A percentile compares a stretch with the other conserved stretches of the same genome.
phyloP scores from a whole-genome alignment of 306 rosid species.

The Carpinus viminea region DNA sequence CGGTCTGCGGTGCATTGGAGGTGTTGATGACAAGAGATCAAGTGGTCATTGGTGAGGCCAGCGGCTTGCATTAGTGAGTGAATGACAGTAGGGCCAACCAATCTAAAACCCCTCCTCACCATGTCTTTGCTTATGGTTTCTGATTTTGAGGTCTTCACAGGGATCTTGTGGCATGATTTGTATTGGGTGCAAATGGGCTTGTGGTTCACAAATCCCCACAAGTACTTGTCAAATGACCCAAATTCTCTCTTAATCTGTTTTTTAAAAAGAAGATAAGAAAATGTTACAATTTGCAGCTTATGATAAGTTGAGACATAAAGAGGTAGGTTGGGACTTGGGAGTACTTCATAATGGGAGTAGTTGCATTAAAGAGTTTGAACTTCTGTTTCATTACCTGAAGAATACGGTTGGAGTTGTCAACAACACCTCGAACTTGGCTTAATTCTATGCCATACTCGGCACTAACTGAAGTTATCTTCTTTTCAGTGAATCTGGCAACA shows the following conservation, averaged over 20 bases:
- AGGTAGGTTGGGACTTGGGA: not conserved
- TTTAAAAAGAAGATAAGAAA: not conserved
- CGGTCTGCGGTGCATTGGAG: conserved; percentile 61
- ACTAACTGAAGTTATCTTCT: conserved; percentile 72
- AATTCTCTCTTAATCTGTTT: conserved; percentile 72
- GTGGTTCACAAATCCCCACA: conserved; percentile 90
- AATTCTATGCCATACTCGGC: conserved; percentile 71
- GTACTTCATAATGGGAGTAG: not conserved
- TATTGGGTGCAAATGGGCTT: conserved; percentile 79
- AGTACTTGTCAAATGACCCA: conserved; percentile 81
- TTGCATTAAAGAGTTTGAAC: not conserved
- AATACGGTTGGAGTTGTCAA: conserved; percentile 85
- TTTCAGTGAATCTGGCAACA: conserved; percentile 72
- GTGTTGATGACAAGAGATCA: conserved; percentile 82
- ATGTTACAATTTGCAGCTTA: conserved; percentile 11
- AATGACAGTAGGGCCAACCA: conserved; percentile 91
- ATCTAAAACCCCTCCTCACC: conserved; percentile 82
- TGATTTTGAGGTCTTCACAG: conserved; percentile 97
- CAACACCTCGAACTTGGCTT: conserved; percentile 88
- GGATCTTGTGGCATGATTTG: conserved; percentile 85
- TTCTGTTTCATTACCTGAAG: conserved; percentile 51
- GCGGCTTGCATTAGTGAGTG: conserved; percentile 94
- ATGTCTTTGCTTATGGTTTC: conserved; percentile 95
- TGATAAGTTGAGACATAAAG: not conserved
- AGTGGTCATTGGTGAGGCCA: conserved; percentile 92